Base-by-base conservation (phyloP, 164 flowering plant genomes). In the Paratinospora sagittata region DNA sequence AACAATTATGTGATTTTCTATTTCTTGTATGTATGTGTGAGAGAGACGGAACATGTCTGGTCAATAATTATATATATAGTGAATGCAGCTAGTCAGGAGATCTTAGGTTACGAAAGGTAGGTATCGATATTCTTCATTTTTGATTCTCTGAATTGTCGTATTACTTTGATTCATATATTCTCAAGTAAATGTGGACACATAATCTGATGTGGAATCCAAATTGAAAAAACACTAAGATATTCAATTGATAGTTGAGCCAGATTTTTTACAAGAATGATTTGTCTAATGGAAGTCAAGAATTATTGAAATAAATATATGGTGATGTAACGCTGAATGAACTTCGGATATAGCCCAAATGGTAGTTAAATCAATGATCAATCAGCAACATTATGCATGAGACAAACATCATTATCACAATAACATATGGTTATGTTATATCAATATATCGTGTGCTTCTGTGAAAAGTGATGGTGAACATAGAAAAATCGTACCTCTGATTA, bases 151-250 rank as follows among this genome's bases (percentile, higher is more conserved):
- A 55, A 19, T 55, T 55, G 61, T 55, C 61, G 17, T 21, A 19
- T 55, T 55, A 55, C 14, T 11, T 55, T 30, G 21, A 9, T n/a
- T 55, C 21, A 55, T 55, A 6, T 55, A n/a, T 17, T 16, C 9
- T 55, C 7, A n/a, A 55, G 8, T n/a, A 55, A 7, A n/a, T 55
- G 3, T 8, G 61, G 61, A 55, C 61, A 55, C 21, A n/a, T 30
- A 55, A n/a, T 55, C 61, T 55, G 61, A 55, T n/a, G 61, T 55
- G 61, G 24, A 55, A n/a, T n/a, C 24, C 61, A 55, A 55, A 21
- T 55, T 55, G 61, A 55, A n/a, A n/a, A 19, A 2, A 21, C 24
- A 55, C 61, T 55, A 55, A 55, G 24, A 17, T 55, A n/a, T 30
- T 30, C 34, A 30, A 6, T 55, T 55, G 58, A 52, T 19, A 52